These are phyloP conservation scores for Cylindrodendrum hubeiense DNA, from an alignment of 2,329 filamentous ascomycete genomes.

Conservation along the genomic window DNA sequence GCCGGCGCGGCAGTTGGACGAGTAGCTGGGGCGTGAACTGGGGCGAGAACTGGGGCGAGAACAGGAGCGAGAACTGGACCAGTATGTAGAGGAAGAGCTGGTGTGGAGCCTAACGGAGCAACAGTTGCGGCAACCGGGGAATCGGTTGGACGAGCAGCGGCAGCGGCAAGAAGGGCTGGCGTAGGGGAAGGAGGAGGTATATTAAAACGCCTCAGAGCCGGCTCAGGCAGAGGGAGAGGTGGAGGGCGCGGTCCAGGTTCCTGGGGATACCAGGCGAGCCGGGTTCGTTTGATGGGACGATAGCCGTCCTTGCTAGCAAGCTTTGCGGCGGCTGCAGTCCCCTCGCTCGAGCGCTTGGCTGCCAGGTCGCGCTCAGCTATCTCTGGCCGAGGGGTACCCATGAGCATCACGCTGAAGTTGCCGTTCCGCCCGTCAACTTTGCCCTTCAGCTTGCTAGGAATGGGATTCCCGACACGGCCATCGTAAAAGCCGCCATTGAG, in stretches of 20 bases:
- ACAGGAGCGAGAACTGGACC: neutral
- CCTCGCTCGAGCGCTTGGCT: constrained; percentile 72
- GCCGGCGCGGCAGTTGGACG: neutral
- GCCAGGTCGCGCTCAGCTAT: constrained; percentile 64
- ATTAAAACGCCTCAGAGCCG: neutral
- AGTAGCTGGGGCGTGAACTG: neutral
- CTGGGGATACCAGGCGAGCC: constrained; percentile 48
- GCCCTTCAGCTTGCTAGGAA: constrained; percentile 73
- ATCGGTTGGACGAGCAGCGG: constrained; percentile 5
- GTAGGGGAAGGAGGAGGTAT: neutral
- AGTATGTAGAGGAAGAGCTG: neutral
- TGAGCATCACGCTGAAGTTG: constrained; percentile 74
- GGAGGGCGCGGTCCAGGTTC: neutral
- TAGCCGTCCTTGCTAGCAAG: constrained; percentile 67
- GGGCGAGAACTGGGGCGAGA: neutral
- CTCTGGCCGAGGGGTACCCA: constrained; percentile 62
- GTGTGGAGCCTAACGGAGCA: neutral
- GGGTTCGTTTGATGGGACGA: constrained; percentile 60
- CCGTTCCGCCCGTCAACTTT: constrained; percentile 68
- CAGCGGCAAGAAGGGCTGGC: constrained; percentile 1
- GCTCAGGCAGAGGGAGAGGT: constrained; percentile 11
- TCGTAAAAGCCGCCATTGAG: constrained; percentile 43
- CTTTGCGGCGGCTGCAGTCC: constrained; percentile 69
- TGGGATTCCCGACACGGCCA: constrained; percentile 62
- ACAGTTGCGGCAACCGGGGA: no score